Base-by-base conservation (phyloP, 2,329 filamentous ascomycete genomes). In the Keithomyces neogunnii region DNA sequence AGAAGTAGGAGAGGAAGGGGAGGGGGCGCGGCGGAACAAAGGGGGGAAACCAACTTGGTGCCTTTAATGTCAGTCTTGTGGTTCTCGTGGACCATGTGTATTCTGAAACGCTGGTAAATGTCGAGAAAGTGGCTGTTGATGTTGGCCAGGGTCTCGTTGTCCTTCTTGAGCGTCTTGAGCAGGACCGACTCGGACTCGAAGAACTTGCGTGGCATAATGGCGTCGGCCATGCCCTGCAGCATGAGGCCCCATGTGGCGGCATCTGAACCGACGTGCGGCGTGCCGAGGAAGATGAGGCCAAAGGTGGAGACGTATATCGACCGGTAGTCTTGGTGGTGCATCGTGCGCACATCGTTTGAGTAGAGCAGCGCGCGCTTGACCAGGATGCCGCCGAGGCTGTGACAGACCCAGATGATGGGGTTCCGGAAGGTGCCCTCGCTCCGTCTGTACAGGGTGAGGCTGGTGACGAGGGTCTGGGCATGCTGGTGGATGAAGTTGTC, bases 41-140 rank as follows among this genome's bases (percentile, higher is more conserved):
- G 11, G 8, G 38, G 13, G 3, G 5, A 9, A n/a, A 60, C 69
- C 45, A 59, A 72, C 69, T 70, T 82, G 1, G 81, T 81, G 2
- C 80, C 81, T 57, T 79, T 84, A 36, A 89, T 60, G 56, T 88
- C 81, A 0, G 85, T 88, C 55, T 84, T 85, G 57, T 84, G 80
- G 45, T 83, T 84, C 62, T 91, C 87, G 51, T 89, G 85, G 38
- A 83, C 87, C 77, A 89, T 88, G 60, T 86, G 86, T 48, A 90
- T 82, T 56, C 81, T 78, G 61, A 88, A 89, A 1, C 82, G 76
- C 51, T 81, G 77, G 55, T 87, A 82, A 31, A 89, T 81, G 48
- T 89, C 82, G 19, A 84, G 73, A 57, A 91, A 91, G 52, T 84
- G 77, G 48, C 73, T 80, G 64, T 88, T 89, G 65, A 91, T 89